phyloP scores from a whole-genome alignment of 768 basidiomycete genomes.

The Peribolospora kevripleyi region DNA sequence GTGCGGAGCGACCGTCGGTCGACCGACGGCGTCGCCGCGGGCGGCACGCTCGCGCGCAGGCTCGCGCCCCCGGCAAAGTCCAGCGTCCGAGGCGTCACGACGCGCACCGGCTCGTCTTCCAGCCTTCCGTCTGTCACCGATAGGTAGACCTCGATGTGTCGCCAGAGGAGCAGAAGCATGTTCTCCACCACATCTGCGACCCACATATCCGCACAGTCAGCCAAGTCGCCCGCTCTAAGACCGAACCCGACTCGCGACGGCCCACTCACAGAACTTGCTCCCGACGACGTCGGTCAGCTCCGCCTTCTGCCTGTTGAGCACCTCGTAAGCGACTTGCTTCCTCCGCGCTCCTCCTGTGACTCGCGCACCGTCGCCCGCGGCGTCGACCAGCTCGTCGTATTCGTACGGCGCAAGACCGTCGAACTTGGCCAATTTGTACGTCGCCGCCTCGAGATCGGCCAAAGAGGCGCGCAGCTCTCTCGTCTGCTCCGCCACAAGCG shows the following conservation, averaged over 20 bases:
- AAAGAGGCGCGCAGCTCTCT: slow-evolving; percentile 6
- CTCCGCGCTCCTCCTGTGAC: slow-evolving; percentile 21
- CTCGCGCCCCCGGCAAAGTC: slow-evolving; percentile 11
- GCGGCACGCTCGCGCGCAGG: slow-evolving; percentile 4
- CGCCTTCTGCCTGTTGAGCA: slow-evolving; percentile 46
- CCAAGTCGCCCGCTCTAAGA: not conserved
- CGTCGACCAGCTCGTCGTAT: slow-evolving; percentile 41
- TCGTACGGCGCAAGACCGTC: slow-evolving; percentile 48
- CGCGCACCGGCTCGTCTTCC: slow-evolving; percentile 19
- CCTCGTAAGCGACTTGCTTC: slow-evolving; percentile 31
- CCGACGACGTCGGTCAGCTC: slow-evolving; percentile 38
- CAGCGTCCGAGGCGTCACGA: slow-evolving; percentile 24
- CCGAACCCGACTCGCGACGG: slow-evolving; percentile 23
- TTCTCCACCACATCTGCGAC: slow-evolving; percentile 32
- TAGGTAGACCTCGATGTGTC: slow-evolving; percentile 46
- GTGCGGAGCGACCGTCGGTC: slow-evolving; percentile 10
- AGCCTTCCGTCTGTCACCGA: slow-evolving; percentile 17
- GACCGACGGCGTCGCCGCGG: slow-evolving; percentile 26
- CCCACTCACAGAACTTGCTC: slow-evolving; percentile 20
- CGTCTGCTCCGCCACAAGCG: slow-evolving; percentile 27
- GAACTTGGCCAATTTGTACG: slow-evolving; percentile 43
- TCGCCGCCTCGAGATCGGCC: slow-evolving; percentile 31
- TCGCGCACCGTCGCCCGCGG: slow-evolving; percentile 13
- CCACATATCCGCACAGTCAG: not conserved
- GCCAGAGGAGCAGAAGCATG: slow-evolving; percentile 53